Base-by-base conservation (phyloP, 176 grass and related monocot genomes). In the Otatea glauca region DNA sequence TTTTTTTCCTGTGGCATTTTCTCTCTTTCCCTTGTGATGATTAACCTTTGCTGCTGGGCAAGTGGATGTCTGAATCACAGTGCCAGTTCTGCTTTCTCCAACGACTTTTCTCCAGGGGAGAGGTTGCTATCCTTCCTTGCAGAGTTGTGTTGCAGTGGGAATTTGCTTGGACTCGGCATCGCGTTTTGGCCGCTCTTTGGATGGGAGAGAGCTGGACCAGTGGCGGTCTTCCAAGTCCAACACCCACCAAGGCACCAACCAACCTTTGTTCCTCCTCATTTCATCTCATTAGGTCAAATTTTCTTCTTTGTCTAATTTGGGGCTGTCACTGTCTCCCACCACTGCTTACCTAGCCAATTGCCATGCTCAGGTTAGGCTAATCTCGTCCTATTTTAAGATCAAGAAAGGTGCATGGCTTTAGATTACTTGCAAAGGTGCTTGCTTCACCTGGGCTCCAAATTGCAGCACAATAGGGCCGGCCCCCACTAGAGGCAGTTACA, bases 191-290 rank as follows among this genome's bases (percentile, higher is more conserved):
- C 37, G 18, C 68, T 43, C 72, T 80, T 86, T 75, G 69, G 50
- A 65, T 53, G 61, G 54, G 63, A 20, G 72, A 72, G 61, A 60
- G 65, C 56, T 78, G 88, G 78, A 82, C 84, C 88, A 78, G 73
- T 83, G 72, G 37, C 56, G 59, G 59, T 41, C 72, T 72, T 90
- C 65, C 78, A 86, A 66, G 65, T 81, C 29, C 77, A 65, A 80
- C 17, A 70, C 34, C 84, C 76, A 80, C 84, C 84, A 55, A 72
- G 20, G 0, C 75, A 79, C 77, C 88, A 89, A 89, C 88, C 42
- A 65, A 63, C 35, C 15, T 89, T 3, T 81, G 64, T 47, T 44
- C 61, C 81, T 80, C 27, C 50, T 47, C 25, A 44, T 55, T 76
- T 32, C 70, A 35, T 74, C 70, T 24, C 72, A 58, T 66, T 39